Evolutionary conservation across 805 yeast species (phyloP), one percentile per base, ranked within the genome.

Genomic region (Nakazawaea peltata): DNA sequence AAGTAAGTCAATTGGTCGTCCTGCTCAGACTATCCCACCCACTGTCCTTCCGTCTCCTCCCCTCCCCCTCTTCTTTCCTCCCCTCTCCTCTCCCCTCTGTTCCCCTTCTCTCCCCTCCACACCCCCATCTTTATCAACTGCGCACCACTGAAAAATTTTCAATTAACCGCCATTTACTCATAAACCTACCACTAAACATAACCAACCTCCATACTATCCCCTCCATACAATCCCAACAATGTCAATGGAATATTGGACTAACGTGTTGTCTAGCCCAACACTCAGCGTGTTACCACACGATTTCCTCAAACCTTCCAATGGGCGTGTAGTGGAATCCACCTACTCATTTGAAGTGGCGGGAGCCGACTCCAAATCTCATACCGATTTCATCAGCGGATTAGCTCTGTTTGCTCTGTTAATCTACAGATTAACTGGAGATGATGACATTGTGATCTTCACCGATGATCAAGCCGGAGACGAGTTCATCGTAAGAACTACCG

Each of bases 381-480:
- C 53, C 11, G 24, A 8, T 5, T 83, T 80, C 53, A 50, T 63
- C 8, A 56, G 71, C 12, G 77, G 78, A 0, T 63, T 85, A 42
- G 63, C 95, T 13, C 72, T 72, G 1, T 83, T 78, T 59, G 74
- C 81, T 17, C 74, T 81, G 1, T 66, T 90, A 39, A 67, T 85
- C 26, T 80, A 72, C 57, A 69, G 97, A 51, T 63, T 85, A 31
- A 81, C 96, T 2, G 97, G 97, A 17, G 97, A 90, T 54, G 97
- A 90, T 45, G 97, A 90, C 49, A 78, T 92, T 33, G 78, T 81
- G n/a, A 61, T 90, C 41, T 87, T 88, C n/a, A 77, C 87, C 0
- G 76, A 80, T 45, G 56, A 69, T 18, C 46, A 58, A 3, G 56
- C 56, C 5, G 49, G 59, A 27, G 59, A 62, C 34, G 74, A 74